These are phyloP conservation scores for Blastocystis sp. DNA, from an alignment of 352 stramenopile species.

Conservation along the genomic window DNA sequence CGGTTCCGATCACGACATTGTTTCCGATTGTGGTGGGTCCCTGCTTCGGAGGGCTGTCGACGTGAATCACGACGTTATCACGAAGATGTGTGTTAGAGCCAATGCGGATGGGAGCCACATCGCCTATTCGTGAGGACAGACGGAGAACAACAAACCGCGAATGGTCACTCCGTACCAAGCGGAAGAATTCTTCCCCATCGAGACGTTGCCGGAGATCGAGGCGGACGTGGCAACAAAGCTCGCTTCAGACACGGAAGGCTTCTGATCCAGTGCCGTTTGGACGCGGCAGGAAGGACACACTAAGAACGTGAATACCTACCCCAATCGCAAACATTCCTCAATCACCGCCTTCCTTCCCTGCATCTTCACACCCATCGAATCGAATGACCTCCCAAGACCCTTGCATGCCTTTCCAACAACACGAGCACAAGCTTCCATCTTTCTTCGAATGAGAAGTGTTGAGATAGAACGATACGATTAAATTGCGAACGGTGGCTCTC, in stretches of 20 bases:
- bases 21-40: slow-evolving; percentile 84
- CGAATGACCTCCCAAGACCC: slow-evolving; percentile 13
- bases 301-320: neutral
- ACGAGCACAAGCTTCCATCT: slow-evolving; percentile 41
- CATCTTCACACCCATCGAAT: slow-evolving; percentile 52
- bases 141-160: slow-evolving; percentile 74
- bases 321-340: slow-evolving; percentile 9
- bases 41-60: slow-evolving; percentile 75
- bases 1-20: slow-evolving; percentile 84
- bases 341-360: neutral
- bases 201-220: slow-evolving; percentile 88
- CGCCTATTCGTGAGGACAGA: slow-evolving; percentile 72
- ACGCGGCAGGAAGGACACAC: slow-evolving; percentile 36
- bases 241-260: slow-evolving; percentile 80
- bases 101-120: slow-evolving; percentile 86
- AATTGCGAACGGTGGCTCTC: too few relatives aligned
- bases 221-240: slow-evolving; percentile 89
- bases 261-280: neutral
- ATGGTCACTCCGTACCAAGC: slow-evolving; percentile 93
- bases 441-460: neutral
- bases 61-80: slow-evolving; percentile 85
- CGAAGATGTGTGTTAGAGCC: slow-evolving; percentile 91
- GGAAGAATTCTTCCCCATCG: slow-evolving; percentile 86
- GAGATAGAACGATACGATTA: too few relatives aligned
- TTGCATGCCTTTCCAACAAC: slow-evolving; percentile 19